A percentile compares a stretch with the other conserved stretches of the same genome.
phyloP scores from a whole-genome alignment of 148 eudicot genomes.

The Pouteria glomerata region DNA sequence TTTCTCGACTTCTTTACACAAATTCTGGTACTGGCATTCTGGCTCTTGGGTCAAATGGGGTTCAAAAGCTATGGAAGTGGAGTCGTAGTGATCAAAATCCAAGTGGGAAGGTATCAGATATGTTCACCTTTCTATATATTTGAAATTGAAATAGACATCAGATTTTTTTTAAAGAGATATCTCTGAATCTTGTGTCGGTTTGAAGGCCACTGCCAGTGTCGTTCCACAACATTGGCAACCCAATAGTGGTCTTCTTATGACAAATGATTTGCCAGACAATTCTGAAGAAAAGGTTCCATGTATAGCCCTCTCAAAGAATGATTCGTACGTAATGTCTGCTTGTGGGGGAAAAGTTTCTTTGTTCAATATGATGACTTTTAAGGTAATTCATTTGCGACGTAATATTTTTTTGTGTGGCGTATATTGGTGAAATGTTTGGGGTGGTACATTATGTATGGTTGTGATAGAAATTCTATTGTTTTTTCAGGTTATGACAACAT shows the following conservation, averaged over 20 bases:
- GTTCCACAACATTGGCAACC: slow-evolving; percentile 87
- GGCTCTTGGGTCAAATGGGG: slow-evolving; percentile 62
- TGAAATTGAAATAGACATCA: background rate
- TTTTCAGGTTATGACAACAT: slow-evolving; percentile 75
- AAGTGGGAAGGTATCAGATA: slow-evolving; percentile 50
- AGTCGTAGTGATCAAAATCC: slow-evolving; percentile 63
- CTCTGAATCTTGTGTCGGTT: slow-evolving; percentile 2
- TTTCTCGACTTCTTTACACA: slow-evolving; percentile 71
- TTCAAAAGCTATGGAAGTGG: slow-evolving; percentile 76
- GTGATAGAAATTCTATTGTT: background rate
- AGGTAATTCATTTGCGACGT: slow-evolving; percentile 30
- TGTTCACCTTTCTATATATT: background rate
- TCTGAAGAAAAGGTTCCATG: background rate
- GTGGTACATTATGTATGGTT: background rate
- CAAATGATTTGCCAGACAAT: slow-evolving; percentile 51
- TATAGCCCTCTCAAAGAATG: background rate
- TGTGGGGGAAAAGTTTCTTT: slow-evolving; percentile 80
- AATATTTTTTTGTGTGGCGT: background rate
- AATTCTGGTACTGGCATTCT: slow-evolving; percentile 65
- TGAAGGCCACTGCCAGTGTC: slow-evolving; percentile 75
- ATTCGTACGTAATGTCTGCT: slow-evolving; percentile 21
- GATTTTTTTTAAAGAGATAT: background rate
- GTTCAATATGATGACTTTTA: slow-evolving; percentile 87
- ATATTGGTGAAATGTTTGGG: background rate
- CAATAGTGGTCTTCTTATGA: slow-evolving; percentile 79